phyloP scores from a whole-genome alignment of 2,329 filamentous ascomycete genomes.

The Colletotrichum noveboracense region DNA sequence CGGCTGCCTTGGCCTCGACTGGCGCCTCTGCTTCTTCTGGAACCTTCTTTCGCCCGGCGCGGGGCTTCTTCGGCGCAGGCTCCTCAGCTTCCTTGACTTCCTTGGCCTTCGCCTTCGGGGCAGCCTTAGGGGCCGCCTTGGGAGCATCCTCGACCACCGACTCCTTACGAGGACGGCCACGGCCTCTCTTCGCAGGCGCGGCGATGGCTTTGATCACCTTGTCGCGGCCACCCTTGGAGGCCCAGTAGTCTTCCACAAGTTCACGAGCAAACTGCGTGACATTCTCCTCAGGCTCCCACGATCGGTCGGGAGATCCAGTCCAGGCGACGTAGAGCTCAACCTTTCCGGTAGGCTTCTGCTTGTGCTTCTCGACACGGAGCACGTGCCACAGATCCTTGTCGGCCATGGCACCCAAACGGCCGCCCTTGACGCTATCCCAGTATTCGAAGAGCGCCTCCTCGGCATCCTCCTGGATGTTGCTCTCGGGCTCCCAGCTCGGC shows the following conservation, averaged over 20 bases:
- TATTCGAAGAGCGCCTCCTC: slow-evolving; percentile 31
- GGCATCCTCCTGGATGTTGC: slow-evolving; percentile 37
- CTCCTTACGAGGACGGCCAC: slow-evolving; percentile 12
- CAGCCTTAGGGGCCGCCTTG: background rate
- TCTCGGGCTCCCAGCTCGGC: slow-evolving; percentile 36
- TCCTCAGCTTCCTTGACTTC: background rate
- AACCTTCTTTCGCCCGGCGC: background rate
- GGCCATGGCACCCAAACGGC: slow-evolving; percentile 11
- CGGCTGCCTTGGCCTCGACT: background rate
- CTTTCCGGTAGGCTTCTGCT: background rate
- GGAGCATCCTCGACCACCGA: background rate
- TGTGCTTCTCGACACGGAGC: slow-evolving; percentile 19
- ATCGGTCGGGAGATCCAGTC: slow-evolving; percentile 16
- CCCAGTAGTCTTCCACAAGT: slow-evolving; percentile 34
- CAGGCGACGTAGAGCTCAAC: slow-evolving; percentile 8
- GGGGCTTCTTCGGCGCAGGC: background rate
- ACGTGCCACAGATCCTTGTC: slow-evolving; percentile 24
- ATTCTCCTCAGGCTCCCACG: slow-evolving; percentile 22
- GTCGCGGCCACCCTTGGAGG: slow-evolving; percentile 31
- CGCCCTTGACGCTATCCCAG: slow-evolving; percentile 22
- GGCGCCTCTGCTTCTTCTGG: background rate
- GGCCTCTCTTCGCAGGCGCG: background rate
- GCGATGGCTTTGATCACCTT: slow-evolving; percentile 18
- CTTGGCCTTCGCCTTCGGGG: background rate
- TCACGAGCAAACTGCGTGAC: background rate